phyloP scores from a whole-genome alignment of 169 alveolate species.

The Cytauxzoon felis region DNA sequence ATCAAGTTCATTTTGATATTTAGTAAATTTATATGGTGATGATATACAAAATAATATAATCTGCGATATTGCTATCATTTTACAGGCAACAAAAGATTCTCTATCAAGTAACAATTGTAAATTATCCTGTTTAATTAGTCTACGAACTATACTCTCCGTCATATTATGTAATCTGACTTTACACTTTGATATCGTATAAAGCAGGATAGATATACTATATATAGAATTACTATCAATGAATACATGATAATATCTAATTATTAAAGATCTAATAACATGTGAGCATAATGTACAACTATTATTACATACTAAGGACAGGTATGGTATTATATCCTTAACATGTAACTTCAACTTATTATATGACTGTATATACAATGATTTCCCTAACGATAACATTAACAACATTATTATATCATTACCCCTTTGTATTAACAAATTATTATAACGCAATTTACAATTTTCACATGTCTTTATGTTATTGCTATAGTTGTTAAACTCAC shows the following conservation, averaged over 20 bases:
- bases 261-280: slow-evolving; percentile 20
- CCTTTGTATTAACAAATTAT: slow-evolving; percentile 9
- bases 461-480: slow-evolving; percentile 6
- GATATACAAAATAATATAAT: slow-evolving; percentile 8
- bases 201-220: slow-evolving; percentile 31
- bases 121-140: slow-evolving; percentile 16
- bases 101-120: slow-evolving; percentile 6
- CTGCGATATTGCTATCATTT: slow-evolving; percentile 35
- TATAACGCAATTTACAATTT: slow-evolving; percentile 12
- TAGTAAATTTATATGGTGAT: not conserved
- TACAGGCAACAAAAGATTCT: slow-evolving; percentile 3
- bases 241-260: slow-evolving; percentile 1
- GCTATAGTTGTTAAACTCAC: not conserved
- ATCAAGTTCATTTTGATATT: not conserved
- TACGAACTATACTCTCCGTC: not conserved
- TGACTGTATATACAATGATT: slow-evolving; percentile 32
- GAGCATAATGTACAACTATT: slow-evolving; percentile 19
- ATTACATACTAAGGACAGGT: slow-evolving; percentile 18
- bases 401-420: slow-evolving; percentile 41
- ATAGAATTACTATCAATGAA: slow-evolving; percentile 13
- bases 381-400: slow-evolving; percentile 35
- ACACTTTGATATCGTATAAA: slow-evolving; percentile 26
- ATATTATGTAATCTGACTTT: slow-evolving; percentile 4
- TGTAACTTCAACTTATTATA: not conserved
- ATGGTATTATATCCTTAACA: slow-evolving; percentile 32